These are phyloP conservation scores for Claviceps africana DNA, from an alignment of 2,329 filamentous ascomycete species.

Conservation along the genomic window DNA sequence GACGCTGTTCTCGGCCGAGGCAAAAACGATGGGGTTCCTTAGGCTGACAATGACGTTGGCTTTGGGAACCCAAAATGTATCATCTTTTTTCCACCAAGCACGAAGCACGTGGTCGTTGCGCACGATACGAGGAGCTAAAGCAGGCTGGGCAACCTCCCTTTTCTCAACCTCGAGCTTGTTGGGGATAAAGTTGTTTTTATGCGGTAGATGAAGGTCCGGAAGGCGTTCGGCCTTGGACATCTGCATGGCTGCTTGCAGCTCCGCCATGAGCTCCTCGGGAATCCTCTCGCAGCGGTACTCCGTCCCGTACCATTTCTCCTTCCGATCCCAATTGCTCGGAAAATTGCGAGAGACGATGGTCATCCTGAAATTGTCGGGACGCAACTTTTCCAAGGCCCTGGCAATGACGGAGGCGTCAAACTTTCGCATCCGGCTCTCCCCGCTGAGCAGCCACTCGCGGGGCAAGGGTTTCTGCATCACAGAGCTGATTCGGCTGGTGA, in stretches of 20 bases:
- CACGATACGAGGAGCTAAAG: slow-evolving; percentile 64
- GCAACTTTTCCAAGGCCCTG: slow-evolving; percentile 56
- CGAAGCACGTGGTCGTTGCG: slow-evolving; percentile 69
- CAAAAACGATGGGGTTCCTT: slow-evolving; percentile 63
- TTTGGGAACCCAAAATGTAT: slow-evolving; percentile 96
- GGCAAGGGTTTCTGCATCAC: slow-evolving; percentile 87
- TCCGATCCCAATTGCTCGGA: slow-evolving; percentile 72
- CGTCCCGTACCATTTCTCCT: slow-evolving; percentile 96
- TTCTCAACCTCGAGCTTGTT: slow-evolving; percentile 88
- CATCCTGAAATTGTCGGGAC: slow-evolving; percentile 81
- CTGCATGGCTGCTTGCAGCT: slow-evolving; percentile 51
- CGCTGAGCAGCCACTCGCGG: slow-evolving; percentile 77
- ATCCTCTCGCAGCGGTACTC: slow-evolving; percentile 80
- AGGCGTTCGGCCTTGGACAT: slow-evolving; percentile 46
- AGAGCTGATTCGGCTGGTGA: slow-evolving; percentile 71
- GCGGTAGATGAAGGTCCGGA: slow-evolving; percentile 66
- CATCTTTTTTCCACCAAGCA: slow-evolving; percentile 97
- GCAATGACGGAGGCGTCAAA: slow-evolving; percentile 70
- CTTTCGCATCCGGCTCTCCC: slow-evolving; percentile 57
- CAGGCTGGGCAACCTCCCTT: slow-evolving; percentile 68
- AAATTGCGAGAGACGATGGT: slow-evolving; percentile 70
- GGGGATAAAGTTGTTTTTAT: slow-evolving; percentile 91
- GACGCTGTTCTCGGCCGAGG: slow-evolving; percentile 64
- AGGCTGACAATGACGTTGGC: slow-evolving; percentile 74
- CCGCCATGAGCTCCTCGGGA: slow-evolving; percentile 56